phyloP scores from a whole-genome alignment of 345 rosid species.

The Acer negundo region DNA sequence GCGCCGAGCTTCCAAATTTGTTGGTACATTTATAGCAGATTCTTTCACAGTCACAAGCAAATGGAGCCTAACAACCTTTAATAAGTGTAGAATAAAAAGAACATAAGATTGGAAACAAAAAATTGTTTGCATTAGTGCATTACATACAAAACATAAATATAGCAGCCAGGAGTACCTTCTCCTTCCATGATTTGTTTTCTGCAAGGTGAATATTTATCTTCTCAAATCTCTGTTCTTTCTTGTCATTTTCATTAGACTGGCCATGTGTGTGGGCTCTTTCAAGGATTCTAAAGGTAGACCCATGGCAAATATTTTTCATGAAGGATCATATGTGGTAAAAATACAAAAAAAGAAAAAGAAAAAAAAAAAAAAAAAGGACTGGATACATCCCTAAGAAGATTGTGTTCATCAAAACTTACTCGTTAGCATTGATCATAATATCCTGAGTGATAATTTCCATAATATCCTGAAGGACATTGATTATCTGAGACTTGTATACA shows the following conservation, averaged over 20 bases:
- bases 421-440: constrained; percentile 65
- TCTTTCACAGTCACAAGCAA: constrained; percentile 92
- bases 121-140: constrained; percentile 12
- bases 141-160: constrained; percentile 4
- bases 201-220: constrained; percentile 45
- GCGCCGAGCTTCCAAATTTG: constrained; percentile 95
- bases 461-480: constrained; percentile 88
- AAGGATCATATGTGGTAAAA: constrained; percentile 8
- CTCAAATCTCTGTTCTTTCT: constrained; percentile 76
- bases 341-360: constrained; percentile 11
- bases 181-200: constrained; percentile 45
- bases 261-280: constrained; percentile 40
- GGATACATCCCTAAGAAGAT: constrained; percentile 7
- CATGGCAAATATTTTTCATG: constrained; percentile 20
- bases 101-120: constrained; percentile 6
- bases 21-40: constrained; percentile 94
- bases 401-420: constrained; percentile 54
- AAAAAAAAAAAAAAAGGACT: background rate
- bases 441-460: constrained; percentile 84
- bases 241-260: constrained; percentile 25
- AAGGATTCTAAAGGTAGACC: constrained; percentile 50
- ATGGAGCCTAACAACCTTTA: constrained; percentile 71
- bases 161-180: constrained; percentile 57
- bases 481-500: constrained; percentile 63
- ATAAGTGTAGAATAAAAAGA: constrained; percentile 15